Base-by-base conservation (phyloP, 1,139 yeast genomes). In the Yarrowia galli region DNA sequence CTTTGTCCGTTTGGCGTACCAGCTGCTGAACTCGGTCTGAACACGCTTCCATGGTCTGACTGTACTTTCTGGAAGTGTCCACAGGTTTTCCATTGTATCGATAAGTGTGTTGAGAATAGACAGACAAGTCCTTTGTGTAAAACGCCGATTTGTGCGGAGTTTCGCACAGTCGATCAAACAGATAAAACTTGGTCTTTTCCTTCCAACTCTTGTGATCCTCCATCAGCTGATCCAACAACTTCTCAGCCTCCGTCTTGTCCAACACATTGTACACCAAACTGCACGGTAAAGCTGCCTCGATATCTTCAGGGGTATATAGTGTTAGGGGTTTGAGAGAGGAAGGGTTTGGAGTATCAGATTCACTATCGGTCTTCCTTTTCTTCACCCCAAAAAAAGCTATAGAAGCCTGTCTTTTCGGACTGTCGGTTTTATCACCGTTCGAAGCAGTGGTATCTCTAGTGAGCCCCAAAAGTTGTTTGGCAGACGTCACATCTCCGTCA, bases 131-230 rank as follows among this genome's bases (percentile, higher is more conserved):
- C 53, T 73, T 75, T 2, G 81, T 72, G 72, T 83, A 84, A 49
- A 81, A 67, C 5, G 81, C 80, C 15, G 84, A 75, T 8, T 77
- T 75, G 72, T 88, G 91, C 32, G 85, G 83, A 0, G 92, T 85
- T 10, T 73, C 74, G 64, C 90, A 89, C 65, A 79, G 75, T 25
- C 87, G 83, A 1, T 88, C 92, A 72, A 88, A 89, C 18, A 89
- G 78, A 69, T 83, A 82, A 73, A 89, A 89, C 45, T 71, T 66
- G 28, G 69, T 67, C 16, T 43, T 43, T 69, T 80, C 78, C 18
- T 79, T 79, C 78, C 87, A 85, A 0, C 73, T 69, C 1, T 78
- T 72, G 7, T 80, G 77, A 49, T 83, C 84, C 0, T 78, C 74
- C 69, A 84, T 70, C 16, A 88, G 76, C 35, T 79, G 77, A 12